Conservation (phyloP, 1,284 basidiomycete genomes). For the Ustilago trichophora region DNA sequence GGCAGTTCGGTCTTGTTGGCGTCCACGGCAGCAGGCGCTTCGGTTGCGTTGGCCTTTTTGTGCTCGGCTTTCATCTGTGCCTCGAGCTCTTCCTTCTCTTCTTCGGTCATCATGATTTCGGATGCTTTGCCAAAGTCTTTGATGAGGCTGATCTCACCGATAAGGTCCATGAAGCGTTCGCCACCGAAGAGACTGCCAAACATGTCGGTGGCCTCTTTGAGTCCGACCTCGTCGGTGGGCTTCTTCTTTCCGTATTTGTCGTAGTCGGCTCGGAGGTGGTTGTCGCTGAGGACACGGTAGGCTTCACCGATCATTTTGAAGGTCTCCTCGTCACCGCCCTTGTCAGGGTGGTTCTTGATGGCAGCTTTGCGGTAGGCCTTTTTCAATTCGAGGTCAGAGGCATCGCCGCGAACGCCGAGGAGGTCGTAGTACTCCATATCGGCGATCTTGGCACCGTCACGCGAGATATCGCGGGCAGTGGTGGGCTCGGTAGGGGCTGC, state of each 20-base stretch:
- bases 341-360: conserved; percentile 77
- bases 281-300: conserved; percentile 63
- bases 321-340: conserved; percentile 65
- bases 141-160: conserved; percentile 66
- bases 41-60: conserved; percentile 42
- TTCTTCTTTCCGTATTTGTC: conserved; percentile 89
- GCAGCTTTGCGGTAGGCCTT: conserved; percentile 95
- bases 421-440: conserved; percentile 67
- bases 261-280: conserved; percentile 88
- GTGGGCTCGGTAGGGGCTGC: conserved; percentile 23
- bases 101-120: conserved; percentile 75
- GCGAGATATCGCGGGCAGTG: conserved; percentile 54
- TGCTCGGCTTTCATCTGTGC: conserved; percentile 71
- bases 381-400: conserved; percentile 80
- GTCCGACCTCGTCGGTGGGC: conserved; percentile 65
- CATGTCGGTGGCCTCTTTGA: conserved; percentile 66
- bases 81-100: conserved; percentile 88
- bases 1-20: conserved; percentile 27
- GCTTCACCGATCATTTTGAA: conserved; percentile 73
- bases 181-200: conserved; percentile 67
- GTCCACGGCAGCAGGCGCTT: conserved; percentile 25
- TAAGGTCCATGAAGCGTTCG: conserved; percentile 64
- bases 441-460: conserved; percentile 63
- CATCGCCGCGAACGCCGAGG: conserved; percentile 63
- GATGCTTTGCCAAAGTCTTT: conserved; percentile 67